Conservation (phyloP, 2,329 filamentous ascomycete species). For the Hawksworthiomyces lignivorus region DNA sequence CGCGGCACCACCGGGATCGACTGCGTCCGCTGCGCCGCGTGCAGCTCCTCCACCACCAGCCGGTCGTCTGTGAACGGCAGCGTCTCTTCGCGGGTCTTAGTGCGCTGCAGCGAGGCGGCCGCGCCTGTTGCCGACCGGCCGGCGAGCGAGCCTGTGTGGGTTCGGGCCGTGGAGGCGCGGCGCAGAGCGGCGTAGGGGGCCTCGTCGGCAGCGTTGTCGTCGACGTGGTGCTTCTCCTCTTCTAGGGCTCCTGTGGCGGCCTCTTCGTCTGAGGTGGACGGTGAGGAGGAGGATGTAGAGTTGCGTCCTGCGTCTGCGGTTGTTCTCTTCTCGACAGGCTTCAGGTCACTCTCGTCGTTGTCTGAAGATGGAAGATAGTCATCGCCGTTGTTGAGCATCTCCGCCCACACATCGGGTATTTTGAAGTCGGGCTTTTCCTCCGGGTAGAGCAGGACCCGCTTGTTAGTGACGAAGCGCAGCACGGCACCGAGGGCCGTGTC, state of each 20-base stretch:
- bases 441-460: conserved; percentile 43
- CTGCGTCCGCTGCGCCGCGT: conserved; percentile 20
- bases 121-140: background rate
- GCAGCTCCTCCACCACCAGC: conserved; percentile 18
- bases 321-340: conserved; percentile 24
- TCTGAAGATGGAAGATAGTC: conserved; percentile 41
- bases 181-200: conserved; percentile 13
- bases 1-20: conserved; percentile 22
- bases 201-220: conserved; percentile 10
- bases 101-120: conserved; percentile 11
- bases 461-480: conserved; percentile 22
- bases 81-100: conserved; percentile 19
- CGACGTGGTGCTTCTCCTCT: conserved; percentile 15
- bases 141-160: background rate
- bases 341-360: conserved; percentile 27
- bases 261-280: background rate
- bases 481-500: conserved; percentile 20
- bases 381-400: conserved; percentile 49
- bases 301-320: background rate
- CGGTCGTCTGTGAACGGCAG: conserved; percentile 18
- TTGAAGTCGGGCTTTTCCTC: conserved; percentile 63
- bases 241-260: conserved; percentile 5
- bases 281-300: too few species aligned
- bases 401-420: conserved; percentile 48
- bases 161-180: conserved; percentile 5